Conservation (phyloP, 164 flowering plant genomes). For the Sedum album region DNA sequence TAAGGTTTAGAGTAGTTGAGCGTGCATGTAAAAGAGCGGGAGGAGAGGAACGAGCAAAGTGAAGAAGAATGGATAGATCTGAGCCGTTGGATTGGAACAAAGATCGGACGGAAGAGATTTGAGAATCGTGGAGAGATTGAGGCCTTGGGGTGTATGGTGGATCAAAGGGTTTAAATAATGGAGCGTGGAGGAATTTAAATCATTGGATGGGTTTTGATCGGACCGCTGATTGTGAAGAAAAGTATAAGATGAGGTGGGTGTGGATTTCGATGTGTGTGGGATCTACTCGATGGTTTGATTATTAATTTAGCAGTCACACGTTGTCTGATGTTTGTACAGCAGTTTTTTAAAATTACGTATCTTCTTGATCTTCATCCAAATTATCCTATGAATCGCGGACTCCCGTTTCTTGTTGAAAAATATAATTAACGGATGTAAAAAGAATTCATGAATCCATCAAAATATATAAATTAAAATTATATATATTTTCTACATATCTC, state of each 20-base stretch:
- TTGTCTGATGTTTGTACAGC: no score
- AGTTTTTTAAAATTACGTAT: no score
- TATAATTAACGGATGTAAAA: no score
- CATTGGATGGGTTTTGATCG: conserved; percentile 34
- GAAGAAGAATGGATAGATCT: background rate
- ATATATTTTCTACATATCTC: no score
- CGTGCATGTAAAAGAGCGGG: conserved; percentile 46
- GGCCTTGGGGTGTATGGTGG: conserved; percentile 30
- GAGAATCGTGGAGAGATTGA: conserved; percentile 39
- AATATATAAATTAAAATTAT: no score
- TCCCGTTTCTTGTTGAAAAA: no score
- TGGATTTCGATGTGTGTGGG: conserved; percentile 12
- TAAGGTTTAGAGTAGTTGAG: conserved; percentile 8
- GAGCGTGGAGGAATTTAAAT: conserved; percentile 34
- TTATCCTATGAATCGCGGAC: no score
- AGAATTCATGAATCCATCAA: no score
- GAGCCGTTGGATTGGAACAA: conserved; percentile 27
- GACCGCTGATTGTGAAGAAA: conserved; percentile 16
- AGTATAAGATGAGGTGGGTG: conserved; percentile 1
- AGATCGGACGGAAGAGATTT: conserved; percentile 25
- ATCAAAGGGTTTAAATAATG: conserved; percentile 37
- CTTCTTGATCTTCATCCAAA: no score
- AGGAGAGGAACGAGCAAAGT: conserved; percentile 19
- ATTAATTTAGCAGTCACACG: no score
- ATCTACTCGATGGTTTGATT: no score